Conservation (phyloP, 805 yeast genomes). For the Monosporozyma aerobia region DNA sequence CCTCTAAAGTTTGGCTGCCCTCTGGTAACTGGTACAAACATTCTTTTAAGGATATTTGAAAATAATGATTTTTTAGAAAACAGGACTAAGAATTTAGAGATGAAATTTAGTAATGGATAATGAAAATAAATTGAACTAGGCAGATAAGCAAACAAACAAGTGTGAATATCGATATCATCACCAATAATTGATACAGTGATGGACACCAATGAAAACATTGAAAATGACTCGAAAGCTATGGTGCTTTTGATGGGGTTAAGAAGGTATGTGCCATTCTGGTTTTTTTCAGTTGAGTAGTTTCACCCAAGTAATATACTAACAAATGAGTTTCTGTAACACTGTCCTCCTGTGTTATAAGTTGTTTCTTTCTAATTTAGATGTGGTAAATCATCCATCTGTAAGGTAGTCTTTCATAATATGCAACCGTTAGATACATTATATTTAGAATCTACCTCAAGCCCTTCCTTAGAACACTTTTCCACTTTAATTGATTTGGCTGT, state of each 20-base stretch:
- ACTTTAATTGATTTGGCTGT: constrained; percentile 81
- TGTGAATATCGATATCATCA: constrained; percentile 1
- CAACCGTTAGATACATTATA: constrained; percentile 90
- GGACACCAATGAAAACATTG: constrained; percentile 4
- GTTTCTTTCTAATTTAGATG: constrained; percentile 34
- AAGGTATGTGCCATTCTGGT: constrained; percentile 31
- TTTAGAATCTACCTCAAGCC: constrained; percentile 81
- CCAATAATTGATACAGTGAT: neutral
- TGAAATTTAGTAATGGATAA: neutral
- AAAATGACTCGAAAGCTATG: constrained; percentile 58
- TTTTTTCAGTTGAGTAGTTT: neutral
- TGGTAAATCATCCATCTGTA: constrained; percentile 92
- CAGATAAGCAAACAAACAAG: neutral
- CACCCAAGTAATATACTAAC: constrained; percentile 5
- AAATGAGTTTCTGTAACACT: neutral
- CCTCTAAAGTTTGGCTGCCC: neutral
- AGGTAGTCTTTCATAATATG: constrained; percentile 94
- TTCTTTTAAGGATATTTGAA: neutral
- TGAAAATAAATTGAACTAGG: neutral
- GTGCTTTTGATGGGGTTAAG: constrained; percentile 82
- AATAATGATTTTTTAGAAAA: neutral
- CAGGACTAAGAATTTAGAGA: neutral
- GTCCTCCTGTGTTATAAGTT: neutral
- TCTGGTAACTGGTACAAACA: neutral
- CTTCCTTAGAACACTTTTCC: constrained; percentile 74